Percentiles rank a stretch among this genome's conserved stretches.
Conservation (phyloP, 106 monocot genomes). For the Apostasia shenzhenica region DNA sequence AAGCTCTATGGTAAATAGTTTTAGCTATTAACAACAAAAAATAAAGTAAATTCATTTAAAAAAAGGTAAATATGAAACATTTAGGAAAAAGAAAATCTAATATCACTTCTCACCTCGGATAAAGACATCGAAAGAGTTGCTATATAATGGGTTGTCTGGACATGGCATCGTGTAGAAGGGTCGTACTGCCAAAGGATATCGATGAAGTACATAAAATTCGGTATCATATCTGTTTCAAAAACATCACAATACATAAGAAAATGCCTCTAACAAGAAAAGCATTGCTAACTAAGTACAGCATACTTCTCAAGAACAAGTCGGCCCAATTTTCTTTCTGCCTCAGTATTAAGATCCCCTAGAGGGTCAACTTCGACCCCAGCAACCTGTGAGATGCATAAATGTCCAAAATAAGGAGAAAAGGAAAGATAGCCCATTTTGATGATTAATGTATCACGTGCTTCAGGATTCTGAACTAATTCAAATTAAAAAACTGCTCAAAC, state of each 20-base stretch:
- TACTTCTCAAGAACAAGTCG: slow-evolving; percentile 88
- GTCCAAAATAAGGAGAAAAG: neutral
- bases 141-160: slow-evolving; percentile 66
- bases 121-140: slow-evolving; percentile 97
- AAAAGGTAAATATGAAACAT: neutral
- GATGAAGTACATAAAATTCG: slow-evolving; percentile 84
- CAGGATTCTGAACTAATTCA: no score
- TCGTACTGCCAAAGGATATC: slow-evolving; percentile 86
- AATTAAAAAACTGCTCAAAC: no score
- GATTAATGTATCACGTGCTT: no score
- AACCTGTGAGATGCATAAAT: slow-evolving; percentile 27
- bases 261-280: neutral
- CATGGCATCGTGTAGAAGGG: slow-evolving; percentile 99
- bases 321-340: slow-evolving; percentile 84
- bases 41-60: no score
- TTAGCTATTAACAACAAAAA: no score
- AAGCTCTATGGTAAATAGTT: no score
- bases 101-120: slow-evolving; percentile 64
- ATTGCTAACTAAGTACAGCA: neutral
- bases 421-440: no score
- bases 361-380: slow-evolving; percentile 85
- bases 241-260: slow-evolving; percentile 1
- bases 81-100: neutral
- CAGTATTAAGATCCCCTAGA: slow-evolving; percentile 86
- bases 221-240: slow-evolving; percentile 60